Conservation (phyloP, 768 basidiomycete genomes). For the Boletus edulis region DNA sequence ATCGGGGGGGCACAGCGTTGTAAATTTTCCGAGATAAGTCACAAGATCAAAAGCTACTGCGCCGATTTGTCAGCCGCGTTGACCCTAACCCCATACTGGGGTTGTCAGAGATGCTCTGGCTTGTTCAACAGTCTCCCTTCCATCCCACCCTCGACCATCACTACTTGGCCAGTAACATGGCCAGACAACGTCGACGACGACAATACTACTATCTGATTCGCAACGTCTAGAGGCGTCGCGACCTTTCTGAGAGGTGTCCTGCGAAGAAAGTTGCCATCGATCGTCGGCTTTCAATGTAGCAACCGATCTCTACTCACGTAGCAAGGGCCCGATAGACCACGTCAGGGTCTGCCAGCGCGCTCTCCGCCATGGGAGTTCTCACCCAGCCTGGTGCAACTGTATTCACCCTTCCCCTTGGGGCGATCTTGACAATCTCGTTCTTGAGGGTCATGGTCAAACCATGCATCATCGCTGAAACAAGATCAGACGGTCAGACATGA, state of each 20-base stretch:
- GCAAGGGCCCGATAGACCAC: slow-evolving; percentile 60
- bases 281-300: not conserved
- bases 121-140: slow-evolving; percentile 60
- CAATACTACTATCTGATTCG: slow-evolving; percentile 59
- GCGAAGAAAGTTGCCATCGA: not conserved
- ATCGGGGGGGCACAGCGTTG: too few species aligned
- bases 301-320: slow-evolving; percentile 45
- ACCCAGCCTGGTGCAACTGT: slow-evolving; percentile 69
- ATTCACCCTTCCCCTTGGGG: slow-evolving; percentile 69
- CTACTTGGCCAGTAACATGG: slow-evolving; percentile 65
- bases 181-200: slow-evolving; percentile 63
- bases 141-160: slow-evolving; percentile 78
- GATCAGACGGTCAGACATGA: not conserved
- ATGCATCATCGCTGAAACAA: slow-evolving; percentile 61
- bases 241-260: slow-evolving; percentile 73
- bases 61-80: slow-evolving; percentile 19
- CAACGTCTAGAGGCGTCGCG: slow-evolving; percentile 60
- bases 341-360: slow-evolving; percentile 51
- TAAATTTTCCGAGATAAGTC: too few species aligned
- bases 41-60: too few species aligned
- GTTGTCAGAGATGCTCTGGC: slow-evolving; percentile 19
- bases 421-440: slow-evolving; percentile 79
- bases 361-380: slow-evolving; percentile 60
- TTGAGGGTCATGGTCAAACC: slow-evolving; percentile 67
- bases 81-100: slow-evolving; percentile 23